Percentiles rank a stretch among this genome's conserved stretches.
These are phyloP conservation scores for Pseudonectria foliicola DNA, from an alignment of 2,329 filamentous ascomycete species.

Conservation along the genomic window DNA sequence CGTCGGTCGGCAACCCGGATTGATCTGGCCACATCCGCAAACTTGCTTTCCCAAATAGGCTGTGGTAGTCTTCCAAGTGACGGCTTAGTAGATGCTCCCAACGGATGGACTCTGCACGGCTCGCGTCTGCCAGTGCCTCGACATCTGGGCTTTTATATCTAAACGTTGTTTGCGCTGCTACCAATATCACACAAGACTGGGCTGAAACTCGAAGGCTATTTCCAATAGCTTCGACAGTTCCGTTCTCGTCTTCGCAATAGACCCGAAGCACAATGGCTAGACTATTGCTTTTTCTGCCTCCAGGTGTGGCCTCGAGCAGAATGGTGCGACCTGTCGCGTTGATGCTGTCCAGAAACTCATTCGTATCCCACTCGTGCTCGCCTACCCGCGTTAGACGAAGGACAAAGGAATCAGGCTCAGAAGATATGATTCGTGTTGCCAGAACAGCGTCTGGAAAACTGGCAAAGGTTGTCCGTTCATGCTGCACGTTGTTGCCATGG, in stretches of 20 bases:
- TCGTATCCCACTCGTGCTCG: conserved; percentile 17
- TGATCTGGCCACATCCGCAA: conserved; percentile 15
- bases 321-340: conserved; percentile 10
- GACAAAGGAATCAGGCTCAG: conserved; percentile 15
- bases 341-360: conserved; percentile 20
- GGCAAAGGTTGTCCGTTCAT: conserved; percentile 32
- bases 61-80: conserved; percentile 15
- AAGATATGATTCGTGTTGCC: conserved; percentile 11
- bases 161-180: conserved; percentile 18
- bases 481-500: conserved; percentile 20
- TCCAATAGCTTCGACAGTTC: conserved; percentile 8
- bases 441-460: conserved; percentile 35
- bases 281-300: conserved; percentile 14
- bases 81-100: conserved; percentile 10
- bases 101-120: conserved; percentile 9
- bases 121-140: conserved; percentile 16
- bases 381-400: conserved; percentile 18
- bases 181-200: conserved; percentile 9
- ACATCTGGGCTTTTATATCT: conserved; percentile 12
- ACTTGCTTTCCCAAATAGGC: conserved; percentile 9
- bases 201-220: conserved; percentile 10
- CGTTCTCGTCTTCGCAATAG: not conserved
- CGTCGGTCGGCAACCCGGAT: conserved; percentile 15
- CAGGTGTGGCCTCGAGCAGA: conserved; percentile 14
- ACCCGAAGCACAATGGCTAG: conserved; percentile 12